Percentiles rank a stretch among this genome's conserved stretches.
These are phyloP conservation scores for Inonotus obliquus DNA, from an alignment of 1,284 basidiomycete genomes.

Conservation along the genomic window DNA sequence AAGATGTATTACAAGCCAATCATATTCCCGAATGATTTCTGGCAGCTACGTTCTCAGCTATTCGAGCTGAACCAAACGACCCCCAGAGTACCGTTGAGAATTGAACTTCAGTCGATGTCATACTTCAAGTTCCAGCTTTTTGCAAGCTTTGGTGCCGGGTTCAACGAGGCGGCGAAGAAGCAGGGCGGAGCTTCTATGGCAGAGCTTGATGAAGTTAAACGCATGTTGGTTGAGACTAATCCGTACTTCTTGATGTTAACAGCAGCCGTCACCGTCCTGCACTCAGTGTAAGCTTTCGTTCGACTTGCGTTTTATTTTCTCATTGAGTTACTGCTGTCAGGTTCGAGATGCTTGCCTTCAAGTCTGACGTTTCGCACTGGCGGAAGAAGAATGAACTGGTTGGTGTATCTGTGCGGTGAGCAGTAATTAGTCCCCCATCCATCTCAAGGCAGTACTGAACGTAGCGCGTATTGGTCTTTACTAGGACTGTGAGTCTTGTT, in stretches of 20 bases:
- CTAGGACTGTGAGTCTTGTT: constrained; percentile 40
- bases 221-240: constrained; percentile 92
- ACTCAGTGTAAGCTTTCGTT: constrained; percentile 63
- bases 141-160: constrained; percentile 74
- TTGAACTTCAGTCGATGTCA: constrained; percentile 83
- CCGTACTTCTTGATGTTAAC: constrained; percentile 86
- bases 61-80: constrained; percentile 78
- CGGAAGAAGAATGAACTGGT: constrained; percentile 84
- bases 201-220: constrained; percentile 90
- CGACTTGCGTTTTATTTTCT: not conserved
- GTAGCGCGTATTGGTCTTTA: constrained; percentile 11
- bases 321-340: constrained; percentile 31
- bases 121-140: constrained; percentile 85
- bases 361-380: constrained; percentile 93
- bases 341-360: constrained; percentile 95
- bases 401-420: constrained; percentile 77
- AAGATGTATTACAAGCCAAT: constrained; percentile 80
- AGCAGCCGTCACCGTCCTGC: constrained; percentile 78
- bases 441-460: not conserved
- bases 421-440: constrained; percentile 18
- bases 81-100: constrained; percentile 66
- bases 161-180: constrained; percentile 76
- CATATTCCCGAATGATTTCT: constrained; percentile 94
- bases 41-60: constrained; percentile 79
- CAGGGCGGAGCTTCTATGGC: constrained; percentile 57